These are phyloP conservation scores for Phialemoniopsis sp. DNA, from an alignment of 2,329 filamentous ascomycete species.

Conservation along the genomic window DNA sequence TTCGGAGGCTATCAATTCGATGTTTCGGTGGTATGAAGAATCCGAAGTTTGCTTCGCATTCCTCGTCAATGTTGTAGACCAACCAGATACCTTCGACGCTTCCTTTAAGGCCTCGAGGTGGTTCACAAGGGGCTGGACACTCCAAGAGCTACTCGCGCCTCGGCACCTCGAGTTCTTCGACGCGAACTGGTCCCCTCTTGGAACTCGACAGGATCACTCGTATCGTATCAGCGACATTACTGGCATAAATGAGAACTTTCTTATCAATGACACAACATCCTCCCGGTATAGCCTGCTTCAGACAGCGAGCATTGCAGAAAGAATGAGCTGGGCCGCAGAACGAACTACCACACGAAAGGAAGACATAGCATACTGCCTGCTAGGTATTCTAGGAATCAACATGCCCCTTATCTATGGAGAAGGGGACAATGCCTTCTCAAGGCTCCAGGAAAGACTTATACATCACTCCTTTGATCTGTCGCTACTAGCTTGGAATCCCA, in stretches of 20 bases:
- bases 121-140: slow-evolving; percentile 48
- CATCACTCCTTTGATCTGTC: too few species aligned
- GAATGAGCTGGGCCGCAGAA: slow-evolving; percentile 19
- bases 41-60: slow-evolving; percentile 7
- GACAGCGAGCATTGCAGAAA: slow-evolving; percentile 10
- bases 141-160: slow-evolving; percentile 61
- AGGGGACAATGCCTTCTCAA: slow-evolving; percentile 14
- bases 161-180: slow-evolving; percentile 21
- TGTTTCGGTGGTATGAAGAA: slow-evolving; percentile 11
- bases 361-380: slow-evolving; percentile 19
- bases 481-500: too few species aligned
- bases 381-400: slow-evolving; percentile 20
- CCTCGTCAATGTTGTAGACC: too few species aligned
- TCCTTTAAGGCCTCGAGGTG: too few species aligned
- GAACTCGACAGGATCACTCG: too few species aligned
- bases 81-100: slow-evolving; percentile 1
- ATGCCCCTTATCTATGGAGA: slow-evolving; percentile 24
- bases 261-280: too few species aligned
- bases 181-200: slow-evolving; percentile 17
- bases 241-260: too few species aligned
- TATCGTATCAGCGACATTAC: too few species aligned
- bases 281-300: too few species aligned
- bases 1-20: slow-evolving; percentile 13
- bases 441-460: slow-evolving; percentile 21
- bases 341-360: slow-evolving; percentile 14